Evolutionary conservation across 1,139 yeast genomes (phyloP), one percentile per base, ranked within the genome.

Genomic region (Candida sp.): DNA sequence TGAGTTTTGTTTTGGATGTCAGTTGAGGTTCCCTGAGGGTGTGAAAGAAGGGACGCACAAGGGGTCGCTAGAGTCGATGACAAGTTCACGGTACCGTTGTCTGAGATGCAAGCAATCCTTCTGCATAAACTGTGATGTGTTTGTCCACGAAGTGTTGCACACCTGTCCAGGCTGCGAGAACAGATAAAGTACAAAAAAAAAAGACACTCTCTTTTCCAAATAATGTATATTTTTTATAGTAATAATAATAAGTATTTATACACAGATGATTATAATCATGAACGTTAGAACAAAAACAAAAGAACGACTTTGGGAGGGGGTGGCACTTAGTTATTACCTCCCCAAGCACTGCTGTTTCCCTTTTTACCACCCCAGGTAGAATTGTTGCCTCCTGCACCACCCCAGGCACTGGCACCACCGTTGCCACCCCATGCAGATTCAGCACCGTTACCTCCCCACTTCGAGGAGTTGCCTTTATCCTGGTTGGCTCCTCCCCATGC

Each of bases 61-160:
- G 41, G 62, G 62, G 41, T 66, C 70, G 27, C 64, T 74, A 42
- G 81, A 72, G 49, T 64, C 69, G 43, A 71, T 75, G 56, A 83
- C 85, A 1, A 84, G 88, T 59, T 84, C 89, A 25, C 68, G 97
- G 35, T 92, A 87, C 64, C 70, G 80, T 51, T 93, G 99, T 65
- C 74, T 77, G 5, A 83, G 83, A 49, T 94, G 99, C 65, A 57
- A 65, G 4, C 73, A 83, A 42, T 89, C 86, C 54, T 94, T 90
- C 65, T 94, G 99, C 70, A 88, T 93, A 33, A 98, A 94, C 61
- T 94, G 99, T 69, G 98, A 94, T 66, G 90, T 93, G 0, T 94
- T 91, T 66, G 86, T 94, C 41, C 99, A 94, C 64, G 98, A 93
- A 62, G 82, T 84, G 0, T 75, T 94, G 44, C 98, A 94, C 68